Percentiles rank a stretch among this genome's conserved stretches.
Evolutionary conservation across 2,329 filamentous ascomycete species (phyloP).

Genomic region (Monilinia aucupariae): DNA sequence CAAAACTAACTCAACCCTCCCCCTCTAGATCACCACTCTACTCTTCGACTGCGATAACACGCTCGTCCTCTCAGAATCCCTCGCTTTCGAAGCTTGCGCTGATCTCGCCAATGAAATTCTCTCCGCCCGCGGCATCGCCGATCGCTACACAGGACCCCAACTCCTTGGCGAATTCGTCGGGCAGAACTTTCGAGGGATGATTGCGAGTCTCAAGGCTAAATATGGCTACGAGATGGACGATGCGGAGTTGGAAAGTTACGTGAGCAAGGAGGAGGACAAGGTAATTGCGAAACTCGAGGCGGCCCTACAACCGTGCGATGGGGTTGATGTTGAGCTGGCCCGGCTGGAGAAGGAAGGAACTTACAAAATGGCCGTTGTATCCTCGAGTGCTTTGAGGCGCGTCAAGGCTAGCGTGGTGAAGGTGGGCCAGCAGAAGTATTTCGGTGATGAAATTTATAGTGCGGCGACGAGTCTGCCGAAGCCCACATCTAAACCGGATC

Average conservation of each 20-base stretch:
- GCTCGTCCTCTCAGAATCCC: constrained; percentile 82
- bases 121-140: constrained; percentile 54
- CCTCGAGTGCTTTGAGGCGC: constrained; percentile 70
- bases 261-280: constrained; percentile 70
- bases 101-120: constrained; percentile 85
- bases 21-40: constrained; percentile 57
- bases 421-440: constrained; percentile 74
- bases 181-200: constrained; percentile 92
- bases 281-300: constrained; percentile 75
- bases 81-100: constrained; percentile 88
- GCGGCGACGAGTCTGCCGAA: constrained; percentile 71
- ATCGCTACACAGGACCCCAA: constrained; percentile 70
- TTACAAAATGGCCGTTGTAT: constrained; percentile 75
- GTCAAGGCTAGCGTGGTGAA: constrained; percentile 74
- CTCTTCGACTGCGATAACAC: constrained; percentile 86
- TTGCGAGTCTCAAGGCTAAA: constrained; percentile 67
- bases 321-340: constrained; percentile 63
- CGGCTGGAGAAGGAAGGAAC: constrained; percentile 55
- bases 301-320: constrained; percentile 61
- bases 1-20: no score
- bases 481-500: constrained; percentile 88
- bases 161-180: constrained; percentile 86
- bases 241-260: constrained; percentile 68
- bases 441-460: constrained; percentile 73
- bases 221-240: constrained; percentile 65